Evolutionary conservation across 2,329 filamentous ascomycete species (phyloP), one percentile per base, ranked within the genome.

Genomic region (Colletotrichum falcatum): DNA sequence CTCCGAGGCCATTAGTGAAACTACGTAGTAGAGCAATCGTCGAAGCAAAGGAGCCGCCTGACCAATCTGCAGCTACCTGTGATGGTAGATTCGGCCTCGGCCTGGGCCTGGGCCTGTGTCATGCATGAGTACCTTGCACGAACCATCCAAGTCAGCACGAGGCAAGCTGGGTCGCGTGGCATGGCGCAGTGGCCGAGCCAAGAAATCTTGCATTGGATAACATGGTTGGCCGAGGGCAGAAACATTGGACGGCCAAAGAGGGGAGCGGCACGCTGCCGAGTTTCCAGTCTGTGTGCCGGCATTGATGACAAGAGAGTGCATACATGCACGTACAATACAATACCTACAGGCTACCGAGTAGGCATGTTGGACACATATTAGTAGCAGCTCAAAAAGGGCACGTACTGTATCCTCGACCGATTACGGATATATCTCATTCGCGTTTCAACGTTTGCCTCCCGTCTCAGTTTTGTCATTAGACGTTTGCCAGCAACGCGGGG

Each of bases 251-350:
- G 16, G 11, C 11, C 14, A 59, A 49, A 26, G 61, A 44, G 42
- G 49, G 48, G n/a, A 35, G 30, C 67, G 58, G 67, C 67, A 70
- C 67, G 49, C 46, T 62, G 67, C 67, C 67, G 67, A 70, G 51
- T 28, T 8, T 23, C 54, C 11, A 63, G 33, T 56, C 56, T 56
- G 48, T 61, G 66, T 61, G 18, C 1, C 66, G 56, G 44, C 33
- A 51, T 53, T 37, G 46, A 51, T 46, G 44, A 42, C 30, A 20
- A 26, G 12, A 11, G 42, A n/a, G n/a, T n/a, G n/a, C n/a, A n/a
- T n/a, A n/a, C n/a, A n/a, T n/a, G n/a, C n/a, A n/a, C n/a, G n/a
- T n/a, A n/a, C n/a, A n/a, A n/a, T n/a, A n/a, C n/a, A n/a, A n/a
- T n/a, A n/a, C n/a, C n/a, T n/a, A n/a, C n/a, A n/a, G n/a, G n/a